Base-by-base conservation (phyloP, 2,329 filamentous ascomycete genomes). In the Fusarium kyushuense region DNA sequence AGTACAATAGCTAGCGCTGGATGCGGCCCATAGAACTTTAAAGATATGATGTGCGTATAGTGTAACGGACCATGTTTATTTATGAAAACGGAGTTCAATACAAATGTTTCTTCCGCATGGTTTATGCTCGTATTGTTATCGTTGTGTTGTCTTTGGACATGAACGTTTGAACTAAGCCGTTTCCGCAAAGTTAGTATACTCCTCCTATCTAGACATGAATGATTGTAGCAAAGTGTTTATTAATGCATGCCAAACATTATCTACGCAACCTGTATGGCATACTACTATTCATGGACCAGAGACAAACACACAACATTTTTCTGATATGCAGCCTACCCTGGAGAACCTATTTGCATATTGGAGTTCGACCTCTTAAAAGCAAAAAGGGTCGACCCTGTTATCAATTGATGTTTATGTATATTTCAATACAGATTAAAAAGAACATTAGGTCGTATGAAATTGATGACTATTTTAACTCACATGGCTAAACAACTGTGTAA, bases 51-150 rank as follows among this genome's bases (percentile, higher is more conserved):
- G 38, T 54, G 25, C 54, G 48, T 47, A 58, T 69, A 51, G 46
- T 46, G 52, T 52, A 52, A 33, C 29, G 40, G 42, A 41, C 35
- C 25, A 38, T 52, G 41, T 53, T 41, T 67, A 7, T 51, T 19
- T 43, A 36, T 29, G 65, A 47, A 30, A 46, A 40, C 16, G 19
- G 52, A 52, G 25, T 38, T 51, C 14, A 67, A 63, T 49, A 40
- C 14, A 48, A n/a, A 42, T 46, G 23, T 14, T 23, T 25, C 33
- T 57, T 46, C 56, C 16, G 42, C 38, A 6, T 36, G 54, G 23
- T 25, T 40, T 19, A 19, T 36, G 13, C 19, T 10, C 41, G 25
- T n/a, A 25, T 27, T 14, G 21, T 60, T 13, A 12, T 41, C 21
- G 10, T 32, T 32, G 8, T 30, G 46, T 36, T 29, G n/a, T 16